Percentiles rank a stretch among this genome's conserved stretches.
Evolutionary conservation across 2,329 filamentous ascomycete genomes (phyloP).

Genomic region (Verticillium tricorpus): DNA sequence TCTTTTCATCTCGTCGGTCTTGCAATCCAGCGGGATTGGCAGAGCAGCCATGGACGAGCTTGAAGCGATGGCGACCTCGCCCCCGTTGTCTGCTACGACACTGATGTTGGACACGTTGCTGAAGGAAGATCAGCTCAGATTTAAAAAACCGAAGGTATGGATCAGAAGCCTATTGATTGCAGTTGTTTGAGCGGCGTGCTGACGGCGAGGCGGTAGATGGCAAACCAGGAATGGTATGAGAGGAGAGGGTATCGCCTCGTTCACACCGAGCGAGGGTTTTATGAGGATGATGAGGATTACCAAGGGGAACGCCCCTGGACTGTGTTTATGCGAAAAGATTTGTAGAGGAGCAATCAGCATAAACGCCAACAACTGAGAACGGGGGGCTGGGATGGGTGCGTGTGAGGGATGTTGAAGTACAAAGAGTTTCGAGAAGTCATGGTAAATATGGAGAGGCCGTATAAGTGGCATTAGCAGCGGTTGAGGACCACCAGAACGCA

Average conservation of each 20-base stretch:
- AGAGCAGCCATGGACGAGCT: constrained; percentile 23
- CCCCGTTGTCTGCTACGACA: constrained; percentile 20
- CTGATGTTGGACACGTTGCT: constrained; percentile 22
- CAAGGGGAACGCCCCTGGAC: constrained; percentile 1
- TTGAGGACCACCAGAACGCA: no score
- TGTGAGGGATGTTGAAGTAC: no score
- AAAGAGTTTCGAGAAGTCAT: no score
- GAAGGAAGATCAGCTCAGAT: constrained; percentile 15
- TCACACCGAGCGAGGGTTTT: constrained; percentile 13
- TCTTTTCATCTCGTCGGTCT: constrained; percentile 18
- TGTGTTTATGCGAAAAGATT: constrained; percentile 8
- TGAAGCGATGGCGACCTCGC: constrained; percentile 19
- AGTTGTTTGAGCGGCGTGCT: neutral
- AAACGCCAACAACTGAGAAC: no score
- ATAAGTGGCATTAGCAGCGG: no score
- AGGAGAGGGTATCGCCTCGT: constrained; percentile 20
- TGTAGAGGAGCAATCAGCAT: neutral
- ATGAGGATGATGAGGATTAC: constrained; percentile 5
- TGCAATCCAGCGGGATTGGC: constrained; percentile 20
- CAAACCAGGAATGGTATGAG: constrained; percentile 24
- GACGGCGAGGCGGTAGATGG: constrained; percentile 9
- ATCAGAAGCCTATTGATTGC: neutral
- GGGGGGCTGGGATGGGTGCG: no score
- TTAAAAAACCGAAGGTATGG: neutral
- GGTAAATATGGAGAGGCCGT: no score